Conservation (phyloP, 2,329 filamentous ascomycete genomes). For the Raffaelea ambrosiae region DNA sequence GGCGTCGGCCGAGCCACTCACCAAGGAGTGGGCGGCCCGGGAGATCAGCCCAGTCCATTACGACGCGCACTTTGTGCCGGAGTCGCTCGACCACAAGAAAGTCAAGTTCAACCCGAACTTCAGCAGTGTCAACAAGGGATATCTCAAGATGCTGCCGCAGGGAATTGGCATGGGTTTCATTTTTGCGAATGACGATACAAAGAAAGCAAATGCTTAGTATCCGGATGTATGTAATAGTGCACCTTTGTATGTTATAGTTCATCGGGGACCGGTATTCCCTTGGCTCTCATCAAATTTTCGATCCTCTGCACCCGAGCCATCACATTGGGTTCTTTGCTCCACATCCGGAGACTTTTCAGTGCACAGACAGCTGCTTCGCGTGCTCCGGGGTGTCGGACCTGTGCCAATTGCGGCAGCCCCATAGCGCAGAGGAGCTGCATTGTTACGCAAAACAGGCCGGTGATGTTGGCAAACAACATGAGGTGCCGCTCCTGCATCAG, state of each 20-base stretch:
- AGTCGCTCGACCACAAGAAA: constrained; percentile 14
- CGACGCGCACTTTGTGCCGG: constrained; percentile 14
- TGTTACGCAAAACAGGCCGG: constrained; percentile 9
- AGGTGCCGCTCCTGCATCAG: constrained; percentile 12
- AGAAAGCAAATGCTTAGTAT: no score
- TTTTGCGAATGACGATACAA: not conserved
- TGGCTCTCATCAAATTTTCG: not conserved
- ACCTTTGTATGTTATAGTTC: no score
- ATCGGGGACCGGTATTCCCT: no score
- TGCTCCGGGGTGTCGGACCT: constrained; percentile 2
- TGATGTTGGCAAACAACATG: constrained; percentile 13
- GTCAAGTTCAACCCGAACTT: constrained; percentile 20
- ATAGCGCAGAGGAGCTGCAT: constrained; percentile 13
- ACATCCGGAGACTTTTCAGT: not conserved
- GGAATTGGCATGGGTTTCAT: constrained; percentile 1
- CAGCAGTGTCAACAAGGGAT: constrained; percentile 14
- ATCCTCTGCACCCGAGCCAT: not conserved
- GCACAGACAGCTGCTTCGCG: not conserved
- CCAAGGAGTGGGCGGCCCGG: not conserved
- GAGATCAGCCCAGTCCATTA: constrained; percentile 6
- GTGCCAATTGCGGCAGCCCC: constrained; percentile 5
- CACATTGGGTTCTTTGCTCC: not conserved
- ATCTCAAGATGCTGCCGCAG: constrained; percentile 11
- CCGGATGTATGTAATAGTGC: no score
- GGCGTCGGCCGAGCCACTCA: not conserved